Percentiles rank a stretch among this genome's conserved stretches.
Evolutionary conservation across 2,329 filamentous ascomycete genomes (phyloP).

Genomic region (Ophiosphaerella korrae): DNA sequence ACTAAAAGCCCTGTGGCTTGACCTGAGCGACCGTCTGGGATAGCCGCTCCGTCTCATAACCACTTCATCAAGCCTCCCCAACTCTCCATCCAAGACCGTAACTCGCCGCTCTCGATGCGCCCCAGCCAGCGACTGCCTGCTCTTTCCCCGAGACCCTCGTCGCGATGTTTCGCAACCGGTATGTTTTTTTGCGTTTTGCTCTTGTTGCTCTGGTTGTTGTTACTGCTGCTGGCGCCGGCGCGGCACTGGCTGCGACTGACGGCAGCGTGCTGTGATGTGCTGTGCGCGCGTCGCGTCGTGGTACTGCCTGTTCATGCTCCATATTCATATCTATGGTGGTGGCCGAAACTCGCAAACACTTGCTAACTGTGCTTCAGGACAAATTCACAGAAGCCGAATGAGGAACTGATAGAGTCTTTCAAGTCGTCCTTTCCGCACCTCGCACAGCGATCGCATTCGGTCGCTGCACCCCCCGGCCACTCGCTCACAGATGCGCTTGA

Average conservation of each 20-base stretch:
- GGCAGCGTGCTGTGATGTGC: slow-evolving; percentile 26
- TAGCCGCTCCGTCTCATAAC: slow-evolving; percentile 45
- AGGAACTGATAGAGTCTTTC: slow-evolving; percentile 83
- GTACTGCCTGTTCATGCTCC: background rate
- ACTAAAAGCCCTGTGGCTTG: slow-evolving; percentile 47
- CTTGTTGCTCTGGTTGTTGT: background rate
- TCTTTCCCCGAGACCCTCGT: slow-evolving; percentile 35
- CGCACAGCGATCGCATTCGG: slow-evolving; percentile 51
- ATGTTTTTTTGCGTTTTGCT: slow-evolving; percentile 23
- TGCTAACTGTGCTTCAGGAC: slow-evolving; percentile 57
- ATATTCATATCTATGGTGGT: background rate
- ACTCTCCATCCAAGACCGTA: slow-evolving; percentile 25
- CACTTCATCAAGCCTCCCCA: slow-evolving; percentile 23
- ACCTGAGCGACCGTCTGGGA: slow-evolving; percentile 32
- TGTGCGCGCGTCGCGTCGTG: slow-evolving; percentile 40
- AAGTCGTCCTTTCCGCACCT: slow-evolving; percentile 82
- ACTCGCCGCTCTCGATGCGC: slow-evolving; percentile 40
- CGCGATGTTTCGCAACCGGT: slow-evolving; percentile 57
- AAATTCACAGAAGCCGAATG: slow-evolving; percentile 82
- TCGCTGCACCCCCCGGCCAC: slow-evolving; percentile 48
- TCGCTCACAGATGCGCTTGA: slow-evolving; percentile 55
- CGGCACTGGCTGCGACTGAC: background rate
- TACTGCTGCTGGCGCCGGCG: background rate
- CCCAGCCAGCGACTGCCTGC: slow-evolving; percentile 20
- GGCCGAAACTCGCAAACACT: background rate